Evolutionary conservation across 2,329 filamentous ascomycete genomes (phyloP).

Genomic region (Colletotrichum sp.): DNA sequence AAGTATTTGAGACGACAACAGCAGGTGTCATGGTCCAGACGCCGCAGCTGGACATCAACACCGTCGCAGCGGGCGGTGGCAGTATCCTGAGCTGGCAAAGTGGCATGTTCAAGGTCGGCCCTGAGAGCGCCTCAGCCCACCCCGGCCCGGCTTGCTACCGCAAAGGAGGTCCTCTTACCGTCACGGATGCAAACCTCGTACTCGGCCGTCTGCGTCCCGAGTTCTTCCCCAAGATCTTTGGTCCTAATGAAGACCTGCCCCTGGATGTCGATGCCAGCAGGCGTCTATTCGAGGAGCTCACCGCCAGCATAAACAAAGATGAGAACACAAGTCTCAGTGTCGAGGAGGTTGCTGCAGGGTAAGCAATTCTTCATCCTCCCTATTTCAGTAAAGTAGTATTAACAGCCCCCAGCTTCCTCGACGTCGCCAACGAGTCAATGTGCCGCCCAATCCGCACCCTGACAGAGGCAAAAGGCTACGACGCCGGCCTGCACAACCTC

Average conservation of each 20-base stretch:
- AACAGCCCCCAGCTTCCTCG: conserved; percentile 29
- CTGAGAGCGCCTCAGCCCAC: conserved; percentile 73
- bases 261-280: conserved; percentile 46
- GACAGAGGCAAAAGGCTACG: conserved; percentile 39
- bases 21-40: conserved; percentile 69
- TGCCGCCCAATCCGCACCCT: conserved; percentile 38
- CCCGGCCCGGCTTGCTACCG: conserved; percentile 76
- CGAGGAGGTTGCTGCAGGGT: conserved; percentile 55
- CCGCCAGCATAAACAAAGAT: conserved; percentile 45
- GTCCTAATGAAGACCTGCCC: conserved; percentile 66
- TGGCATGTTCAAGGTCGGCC: conserved; percentile 75
- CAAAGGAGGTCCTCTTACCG: conserved; percentile 73
- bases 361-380: background rate
- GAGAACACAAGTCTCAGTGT: conserved; percentile 26
- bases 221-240: conserved; percentile 77
- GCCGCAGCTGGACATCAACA: conserved; percentile 68
- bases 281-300: conserved; percentile 46
- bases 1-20: conserved; percentile 75
- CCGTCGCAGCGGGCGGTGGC: conserved; percentile 75
- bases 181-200: conserved; percentile 75
- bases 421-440: conserved; percentile 41
- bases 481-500: conserved; percentile 38
- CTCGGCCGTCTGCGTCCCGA: conserved; percentile 65
- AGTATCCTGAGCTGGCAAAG: conserved; percentile 74
- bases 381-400: background rate